Conservation (phyloP, 768 basidiomycete species). For the Porphyrellus cyaneotinctus region DNA sequence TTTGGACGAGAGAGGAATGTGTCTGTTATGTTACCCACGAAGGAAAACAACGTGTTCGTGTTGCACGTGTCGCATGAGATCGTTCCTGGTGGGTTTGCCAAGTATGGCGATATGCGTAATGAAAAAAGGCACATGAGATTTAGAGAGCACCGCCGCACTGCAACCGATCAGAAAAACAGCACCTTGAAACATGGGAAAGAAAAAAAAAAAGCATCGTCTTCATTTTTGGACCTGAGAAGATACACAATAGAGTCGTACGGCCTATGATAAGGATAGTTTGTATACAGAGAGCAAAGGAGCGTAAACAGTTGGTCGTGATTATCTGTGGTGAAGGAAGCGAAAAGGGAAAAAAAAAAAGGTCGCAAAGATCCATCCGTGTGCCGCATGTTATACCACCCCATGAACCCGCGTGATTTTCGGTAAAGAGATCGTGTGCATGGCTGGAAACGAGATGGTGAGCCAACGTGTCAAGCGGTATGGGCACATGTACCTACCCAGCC, state of each 20-base stretch:
- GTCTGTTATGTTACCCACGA: not conserved
- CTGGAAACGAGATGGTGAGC: too few relatives aligned
- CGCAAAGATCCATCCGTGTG: not conserved
- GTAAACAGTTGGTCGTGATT: not conserved
- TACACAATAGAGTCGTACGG: not conserved
- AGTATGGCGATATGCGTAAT: too few relatives aligned
- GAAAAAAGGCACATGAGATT: not conserved
- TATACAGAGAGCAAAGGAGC: constrained; percentile 1
- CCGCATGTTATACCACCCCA: not conserved
- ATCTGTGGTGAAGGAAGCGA: not conserved
- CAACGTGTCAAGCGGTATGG: too few relatives aligned
- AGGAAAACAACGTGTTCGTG: too few relatives aligned
- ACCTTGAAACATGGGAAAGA: not conserved
- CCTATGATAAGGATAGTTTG: not conserved
- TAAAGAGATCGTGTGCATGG: too few relatives aligned
- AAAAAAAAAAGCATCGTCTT: not conserved
- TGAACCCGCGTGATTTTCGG: too few relatives aligned
- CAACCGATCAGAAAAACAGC: not conserved
- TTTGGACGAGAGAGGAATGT: too few relatives aligned
- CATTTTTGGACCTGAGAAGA: not conserved
- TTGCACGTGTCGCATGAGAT: too few relatives aligned
- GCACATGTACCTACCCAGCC: too few relatives aligned
- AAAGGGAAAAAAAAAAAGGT: not conserved
- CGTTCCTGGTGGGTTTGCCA: too few relatives aligned
- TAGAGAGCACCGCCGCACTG: not conserved